phyloP scores from a whole-genome alignment of 805 yeast genomes.

The Lipomyces sp. region DNA sequence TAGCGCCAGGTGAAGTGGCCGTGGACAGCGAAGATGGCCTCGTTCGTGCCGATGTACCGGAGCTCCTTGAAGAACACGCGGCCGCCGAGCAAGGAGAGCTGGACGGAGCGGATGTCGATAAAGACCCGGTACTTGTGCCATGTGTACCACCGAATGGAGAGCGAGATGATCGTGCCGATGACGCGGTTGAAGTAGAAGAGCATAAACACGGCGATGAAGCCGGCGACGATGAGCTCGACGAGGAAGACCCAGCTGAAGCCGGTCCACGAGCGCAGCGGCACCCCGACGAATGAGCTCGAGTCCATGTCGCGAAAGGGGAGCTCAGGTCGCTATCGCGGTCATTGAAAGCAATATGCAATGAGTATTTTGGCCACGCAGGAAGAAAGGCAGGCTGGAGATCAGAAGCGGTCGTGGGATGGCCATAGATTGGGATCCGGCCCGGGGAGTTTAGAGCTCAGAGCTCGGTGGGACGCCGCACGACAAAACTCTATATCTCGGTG shows the following conservation, averaged over 20 bases:
- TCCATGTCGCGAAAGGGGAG: slow-evolving; percentile 10
- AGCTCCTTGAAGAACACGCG: slow-evolving; percentile 73
- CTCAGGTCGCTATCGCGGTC: too few relatives aligned
- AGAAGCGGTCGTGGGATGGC: too few relatives aligned
- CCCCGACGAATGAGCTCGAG: slow-evolving; percentile 25
- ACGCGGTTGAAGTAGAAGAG: slow-evolving; percentile 75
- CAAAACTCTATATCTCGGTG: too few relatives aligned
- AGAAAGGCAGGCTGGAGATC: too few relatives aligned
- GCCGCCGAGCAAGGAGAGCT: slow-evolving; percentile 79
- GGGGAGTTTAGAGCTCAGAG: too few relatives aligned
- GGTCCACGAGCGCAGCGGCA: slow-evolving; percentile 22
- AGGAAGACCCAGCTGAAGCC: slow-evolving; percentile 67
- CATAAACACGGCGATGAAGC: slow-evolving; percentile 58
- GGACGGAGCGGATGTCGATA: slow-evolving; percentile 66
- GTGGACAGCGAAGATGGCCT: slow-evolving; percentile 64
- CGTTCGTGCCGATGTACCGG: slow-evolving; percentile 68
- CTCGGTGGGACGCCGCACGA: too few relatives aligned
- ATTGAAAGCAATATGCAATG: too few relatives aligned
- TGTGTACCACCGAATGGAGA: slow-evolving; percentile 49
- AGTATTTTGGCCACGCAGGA: too few relatives aligned
- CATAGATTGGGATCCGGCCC: too few relatives aligned
- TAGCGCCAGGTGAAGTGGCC: slow-evolving; percentile 86
- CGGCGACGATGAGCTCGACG: slow-evolving; percentile 73
- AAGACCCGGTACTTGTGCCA: slow-evolving; percentile 64
- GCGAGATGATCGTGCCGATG: slow-evolving; percentile 58